A percentile compares a stretch with the other conserved stretches of the same genome.
phyloP scores from a whole-genome alignment of 228 moss, liverwort and hornwort species.

The Sphagnum fallax region DNA sequence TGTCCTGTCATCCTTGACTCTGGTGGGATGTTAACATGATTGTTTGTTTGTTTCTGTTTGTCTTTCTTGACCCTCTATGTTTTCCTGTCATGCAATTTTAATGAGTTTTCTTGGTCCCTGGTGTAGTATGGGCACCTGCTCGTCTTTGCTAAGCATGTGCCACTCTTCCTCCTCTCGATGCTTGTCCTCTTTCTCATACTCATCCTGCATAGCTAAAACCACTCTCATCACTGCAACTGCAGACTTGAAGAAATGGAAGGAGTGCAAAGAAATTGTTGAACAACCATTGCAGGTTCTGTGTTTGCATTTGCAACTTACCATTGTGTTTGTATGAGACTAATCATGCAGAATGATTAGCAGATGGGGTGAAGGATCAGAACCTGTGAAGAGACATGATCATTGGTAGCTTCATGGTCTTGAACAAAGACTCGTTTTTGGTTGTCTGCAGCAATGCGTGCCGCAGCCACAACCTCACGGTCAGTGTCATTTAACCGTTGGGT shows the following conservation, averaged over 20 bases:
- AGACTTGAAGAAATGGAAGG: neutral
- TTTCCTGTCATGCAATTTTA: neutral
- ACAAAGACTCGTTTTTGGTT: constrained; percentile 69
- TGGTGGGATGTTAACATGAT: neutral
- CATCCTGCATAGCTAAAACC: constrained; percentile 45
- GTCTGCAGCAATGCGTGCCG: constrained; percentile 73
- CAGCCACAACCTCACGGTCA: constrained; percentile 77
- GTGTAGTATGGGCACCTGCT: constrained; percentile 44
- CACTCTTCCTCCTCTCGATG: constrained; percentile 96
- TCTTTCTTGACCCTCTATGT: neutral
- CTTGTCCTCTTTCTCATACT: constrained; percentile 85
- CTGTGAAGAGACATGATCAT: constrained; percentile 62
- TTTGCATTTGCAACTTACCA: too few relatives aligned
- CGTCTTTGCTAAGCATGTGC: constrained; percentile 93
- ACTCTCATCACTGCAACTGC: neutral
- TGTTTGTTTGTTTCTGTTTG: neutral
- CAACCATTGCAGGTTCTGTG: neutral
- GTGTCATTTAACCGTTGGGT: constrained; percentile 85
- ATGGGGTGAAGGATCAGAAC: constrained; percentile 12
- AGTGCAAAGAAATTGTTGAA: neutral
- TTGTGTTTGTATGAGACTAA: too few relatives aligned
- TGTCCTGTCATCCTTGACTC: neutral
- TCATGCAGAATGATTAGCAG: too few relatives aligned
- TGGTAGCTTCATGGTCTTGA: constrained; percentile 55
- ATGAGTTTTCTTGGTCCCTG: neutral